Evolutionary conservation across 1,284 basidiomycete species (phyloP), one percentile per base, ranked within the genome.

Genomic region (Austroboletus niveus): DNA sequence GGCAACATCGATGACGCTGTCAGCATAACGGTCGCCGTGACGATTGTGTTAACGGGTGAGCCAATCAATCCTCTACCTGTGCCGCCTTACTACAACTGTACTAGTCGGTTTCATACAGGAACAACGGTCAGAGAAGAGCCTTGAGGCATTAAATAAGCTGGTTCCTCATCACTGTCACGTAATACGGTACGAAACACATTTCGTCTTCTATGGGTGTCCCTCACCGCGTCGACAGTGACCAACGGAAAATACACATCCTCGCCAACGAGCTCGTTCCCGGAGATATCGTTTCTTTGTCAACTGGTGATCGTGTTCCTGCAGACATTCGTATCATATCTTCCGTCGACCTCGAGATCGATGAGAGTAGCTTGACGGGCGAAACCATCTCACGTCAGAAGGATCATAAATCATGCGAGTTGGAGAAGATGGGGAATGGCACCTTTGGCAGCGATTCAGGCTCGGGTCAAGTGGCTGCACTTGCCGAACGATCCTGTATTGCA

Each of bases 111-210:
- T 98, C 64, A 85, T 98, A 35, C 95, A 98, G 70, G 95, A 98
- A 72, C 86, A 90, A 57, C 80, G 95, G 39, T 98, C 94, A 0
- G 96, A 98, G 71, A 89, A 98, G 73, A 93, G 89, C 50, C 76
- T 98, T 27, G 93, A 97, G 69, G 94, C 96, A 0, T 78, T 98
- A 30, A 97, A 94, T 75, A 97, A 96, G 71, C 88, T 97, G 38
- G 94, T 97, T 11, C 95, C 95, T 0, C 95, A 98, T 66, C 93
- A 95, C 69, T 97, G 93, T 66, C 92, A 97, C 66, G 83, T 98
- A 50, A 77, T 92, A 45, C 87, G 94, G 81, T 89, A 64, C 30
- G 79, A 60, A 24, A 29, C 48, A 11, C 57, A 54, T 29, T 35
- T 46, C 48, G 4, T 43, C 52, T 29, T 22, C 14, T 51, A 42